Percentiles rank a stretch among this genome's conserved stretches.
Conservation (phyloP, 2,329 filamentous ascomycete species). For the Cercospora berteroae region DNA sequence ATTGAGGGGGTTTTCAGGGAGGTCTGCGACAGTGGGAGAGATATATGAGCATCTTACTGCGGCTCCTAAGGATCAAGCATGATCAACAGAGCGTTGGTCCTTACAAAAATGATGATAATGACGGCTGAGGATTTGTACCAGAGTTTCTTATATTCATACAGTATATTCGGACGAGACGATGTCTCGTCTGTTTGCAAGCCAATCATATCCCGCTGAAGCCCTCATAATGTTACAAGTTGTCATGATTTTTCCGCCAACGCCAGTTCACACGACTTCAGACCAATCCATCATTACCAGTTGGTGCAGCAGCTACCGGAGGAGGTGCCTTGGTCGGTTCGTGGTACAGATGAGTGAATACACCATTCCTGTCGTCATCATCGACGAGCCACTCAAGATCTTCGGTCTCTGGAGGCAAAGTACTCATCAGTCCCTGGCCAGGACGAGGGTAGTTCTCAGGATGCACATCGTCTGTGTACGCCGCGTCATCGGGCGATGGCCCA, state of each 20-base stretch:
- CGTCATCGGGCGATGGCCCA: conserved; percentile 42
- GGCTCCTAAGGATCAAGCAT: background rate
- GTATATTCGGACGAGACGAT: background rate
- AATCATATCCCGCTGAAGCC: background rate
- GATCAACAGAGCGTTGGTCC: background rate
- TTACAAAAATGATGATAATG: background rate
- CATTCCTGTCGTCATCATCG: conserved; percentile 54
- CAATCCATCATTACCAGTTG: background rate
- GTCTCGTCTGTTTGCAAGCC: background rate
- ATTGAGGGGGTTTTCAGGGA: background rate
- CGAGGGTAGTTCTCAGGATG: conserved; percentile 60
- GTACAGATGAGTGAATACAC: conserved; percentile 56
- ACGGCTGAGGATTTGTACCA: background rate
- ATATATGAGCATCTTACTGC: background rate
- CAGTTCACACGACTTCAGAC: background rate
- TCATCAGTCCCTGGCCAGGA: conserved; percentile 59
- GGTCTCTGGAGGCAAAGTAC: conserved; percentile 54
- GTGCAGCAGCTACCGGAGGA: background rate
- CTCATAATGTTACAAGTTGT: background rate
- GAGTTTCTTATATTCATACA: background rate
- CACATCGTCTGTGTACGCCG: conserved; percentile 53
- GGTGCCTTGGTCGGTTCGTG: conserved; percentile 15
- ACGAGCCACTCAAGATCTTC: conserved; percentile 62
- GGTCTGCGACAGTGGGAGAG: background rate
- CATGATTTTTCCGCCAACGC: background rate